Evolutionary conservation across 164 flowering plant genomes (phyloP), one percentile per base, ranked within the genome.

Genomic region (Nymphaea colorata): DNA sequence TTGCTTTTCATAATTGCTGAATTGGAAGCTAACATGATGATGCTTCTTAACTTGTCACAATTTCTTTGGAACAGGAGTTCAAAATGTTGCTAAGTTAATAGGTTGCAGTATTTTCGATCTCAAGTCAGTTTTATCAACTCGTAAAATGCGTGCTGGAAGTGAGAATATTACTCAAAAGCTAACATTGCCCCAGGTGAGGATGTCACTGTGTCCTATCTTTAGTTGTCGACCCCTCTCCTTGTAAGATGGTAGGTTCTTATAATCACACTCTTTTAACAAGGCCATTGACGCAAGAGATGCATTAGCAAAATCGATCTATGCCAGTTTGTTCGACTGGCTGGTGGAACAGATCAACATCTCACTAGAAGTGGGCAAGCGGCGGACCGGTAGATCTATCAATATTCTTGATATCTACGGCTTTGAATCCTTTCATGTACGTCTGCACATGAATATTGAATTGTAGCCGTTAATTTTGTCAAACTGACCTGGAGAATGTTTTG

Each of bases 321-420:
- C 99, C 66, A 86, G 97, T 72, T 74, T 95, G 78, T 95, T 95
- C 81, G 99, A 95, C 18, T 95, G 99, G 99, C 77, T 95, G 73
- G 97, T 92, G 3, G 96, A 88, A 45, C 94, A 92, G 83, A 85
- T 95, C 64, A 95, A 95, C 85, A 89, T 84, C 73, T 90, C 99
- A 42, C 85, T 95, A 62, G 88, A 86, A 63, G 99, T 90, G 60
- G 97, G 97, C 71, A 92, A 95, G 81, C 81, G 90, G 47, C 85
- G 92, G 42, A 90, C 98, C 59, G 96, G 98, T 47, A 86, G 94
- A 82, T 87, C 96, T 71, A 95, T 92, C 76, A 90, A 97, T 79
- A 92, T 95, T 82, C 97, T 95, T 77, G 99, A 95, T 76, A 95
- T 95, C 44, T 95, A 92, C 76, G 99, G 99, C 42, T 95, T 95